Percentiles rank a stretch among this genome's conserved stretches.
phyloP scores from a whole-genome alignment of 306 rosid genomes.

The Sicyos edulis region DNA sequence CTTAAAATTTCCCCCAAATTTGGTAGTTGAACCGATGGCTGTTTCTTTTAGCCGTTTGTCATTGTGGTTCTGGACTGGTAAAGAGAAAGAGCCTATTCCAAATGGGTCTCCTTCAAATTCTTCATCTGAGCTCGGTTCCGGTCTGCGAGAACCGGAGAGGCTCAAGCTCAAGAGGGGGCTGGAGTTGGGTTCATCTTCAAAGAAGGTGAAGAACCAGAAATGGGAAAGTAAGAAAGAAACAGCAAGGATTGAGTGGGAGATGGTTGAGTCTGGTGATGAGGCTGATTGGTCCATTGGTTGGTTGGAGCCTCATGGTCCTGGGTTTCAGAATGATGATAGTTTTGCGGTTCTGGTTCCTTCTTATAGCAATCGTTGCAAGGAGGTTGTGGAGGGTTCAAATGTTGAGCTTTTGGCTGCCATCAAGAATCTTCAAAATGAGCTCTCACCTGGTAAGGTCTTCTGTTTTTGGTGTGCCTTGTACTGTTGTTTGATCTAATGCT shows the following conservation, averaged over 20 bases:
- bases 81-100: conserved; percentile 55
- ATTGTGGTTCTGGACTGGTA: conserved; percentile 66
- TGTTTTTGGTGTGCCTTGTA: background rate
- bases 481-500: background rate
- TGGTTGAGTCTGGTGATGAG: conserved; percentile 76
- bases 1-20: conserved; percentile 26
- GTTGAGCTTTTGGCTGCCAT: conserved; percentile 62
- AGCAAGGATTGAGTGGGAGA: conserved; percentile 60
- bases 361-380: conserved; percentile 71
- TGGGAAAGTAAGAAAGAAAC: conserved; percentile 75
- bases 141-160: conserved; percentile 48
- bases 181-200: conserved; percentile 36
- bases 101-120: conserved; percentile 44
- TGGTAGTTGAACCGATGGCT: conserved; percentile 41
- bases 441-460: conserved; percentile 55
- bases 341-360: conserved; percentile 81
- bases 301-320: conserved; percentile 84
- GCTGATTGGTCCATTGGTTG: conserved; percentile 90
- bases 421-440: conserved; percentile 58
- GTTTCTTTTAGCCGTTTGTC: conserved; percentile 67
- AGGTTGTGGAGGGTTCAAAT: conserved; percentile 43
- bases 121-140: conserved; percentile 41
- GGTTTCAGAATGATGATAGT: conserved; percentile 57
- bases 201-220: conserved; percentile 58
- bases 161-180: conserved; percentile 58